Percentiles rank a stretch among this genome's conserved stretches.
Conservation (phyloP, 2,329 filamentous ascomycete genomes). For the Graphilbum fragrans region DNA sequence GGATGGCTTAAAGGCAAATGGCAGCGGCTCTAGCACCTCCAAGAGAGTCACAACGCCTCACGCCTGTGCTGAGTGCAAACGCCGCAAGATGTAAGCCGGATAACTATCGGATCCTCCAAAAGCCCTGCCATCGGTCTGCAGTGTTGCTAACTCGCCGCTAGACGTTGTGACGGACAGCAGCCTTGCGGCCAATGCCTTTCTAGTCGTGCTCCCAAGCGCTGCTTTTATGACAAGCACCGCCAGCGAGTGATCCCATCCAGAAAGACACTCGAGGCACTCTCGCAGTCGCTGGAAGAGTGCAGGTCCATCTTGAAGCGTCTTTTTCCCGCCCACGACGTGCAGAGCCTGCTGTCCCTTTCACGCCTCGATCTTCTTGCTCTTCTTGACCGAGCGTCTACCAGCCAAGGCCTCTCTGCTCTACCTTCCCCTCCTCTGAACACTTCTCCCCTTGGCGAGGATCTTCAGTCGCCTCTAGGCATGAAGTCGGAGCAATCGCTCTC, state of each 20-base stretch:
- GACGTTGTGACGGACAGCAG: conserved; percentile 66
- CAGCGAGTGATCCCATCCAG: conserved; percentile 66
- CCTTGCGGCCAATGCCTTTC: conserved; percentile 75
- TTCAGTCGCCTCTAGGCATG: conserved; percentile 35
- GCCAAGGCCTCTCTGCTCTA: conserved; percentile 26
- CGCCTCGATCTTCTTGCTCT: conserved; percentile 48
- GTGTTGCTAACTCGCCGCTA: conserved; percentile 11
- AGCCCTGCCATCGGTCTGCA: too few relatives aligned
- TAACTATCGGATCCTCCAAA: neutral
- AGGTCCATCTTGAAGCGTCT: conserved; percentile 48
- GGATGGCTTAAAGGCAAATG: neutral
- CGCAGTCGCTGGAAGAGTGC: conserved; percentile 55
- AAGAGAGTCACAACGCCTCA: conserved; percentile 44
- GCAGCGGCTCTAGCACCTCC: neutral
- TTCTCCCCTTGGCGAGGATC: conserved; percentile 33
- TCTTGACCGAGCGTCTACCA: conserved; percentile 32
- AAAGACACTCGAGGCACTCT: conserved; percentile 56
- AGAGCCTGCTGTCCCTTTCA: conserved; percentile 38
- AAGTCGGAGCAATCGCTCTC: conserved; percentile 35
- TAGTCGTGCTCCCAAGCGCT: conserved; percentile 67
- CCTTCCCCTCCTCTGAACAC: conserved; percentile 42
- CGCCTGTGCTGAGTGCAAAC: conserved; percentile 65
- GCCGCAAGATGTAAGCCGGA: conserved; percentile 55
- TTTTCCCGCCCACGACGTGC: conserved; percentile 45
- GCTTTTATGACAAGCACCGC: conserved; percentile 70